Evolutionary conservation across 495 filamentous ascomycete species (phyloP), one percentile per base, ranked within the genome.

Genomic region (Hyaloscypha variabilis): DNA sequence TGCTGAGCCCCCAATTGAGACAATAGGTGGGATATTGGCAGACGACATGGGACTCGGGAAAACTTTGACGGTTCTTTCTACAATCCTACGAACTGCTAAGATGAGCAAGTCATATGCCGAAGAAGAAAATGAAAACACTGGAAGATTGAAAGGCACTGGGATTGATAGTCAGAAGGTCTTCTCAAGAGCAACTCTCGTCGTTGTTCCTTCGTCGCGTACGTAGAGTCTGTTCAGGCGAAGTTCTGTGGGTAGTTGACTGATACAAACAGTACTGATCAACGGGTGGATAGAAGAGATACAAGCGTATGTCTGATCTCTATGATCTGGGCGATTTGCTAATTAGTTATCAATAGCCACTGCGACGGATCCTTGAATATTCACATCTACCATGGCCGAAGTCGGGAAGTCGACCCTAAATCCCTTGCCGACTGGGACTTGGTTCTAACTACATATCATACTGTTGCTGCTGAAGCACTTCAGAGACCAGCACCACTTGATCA

Each of bases 11-110:
- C 65, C 65, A 25, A 17, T 46, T 13, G 66, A 68, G 39, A 68
- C 30, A 31, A 36, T 52, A 5, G 93, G 94, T 49, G 93, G 92
- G 39, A 90, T 97, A 39, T 78, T 97, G 10, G 91, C 91, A 25
- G 93, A 97, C 73, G 93, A 97, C 66, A 97, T 97, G 93, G 93
- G 93, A 3, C 78, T 97, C 8, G 93, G 93, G 13, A 97, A 97
- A 76, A 96, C 93, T 0, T 81, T 97, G 17, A 90, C 96, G 71
- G 85, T 91, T 46, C 93, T 97, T 57, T 88, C 90, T 50, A 73
- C 96, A 26, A 89, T 97, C 53, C 74, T 91, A 24, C 10, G 30
- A 8, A 68, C 66, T 17, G 54, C 55, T 24, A 28, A 68, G 50
- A 62, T 58, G n/a, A 49, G 31, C 17, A 63, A 57, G 64, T 21